Evolutionary conservation across 805 yeast species (phyloP), one percentile per base, ranked within the genome.

Genomic region (Hanseniaspora clermontiae): DNA sequence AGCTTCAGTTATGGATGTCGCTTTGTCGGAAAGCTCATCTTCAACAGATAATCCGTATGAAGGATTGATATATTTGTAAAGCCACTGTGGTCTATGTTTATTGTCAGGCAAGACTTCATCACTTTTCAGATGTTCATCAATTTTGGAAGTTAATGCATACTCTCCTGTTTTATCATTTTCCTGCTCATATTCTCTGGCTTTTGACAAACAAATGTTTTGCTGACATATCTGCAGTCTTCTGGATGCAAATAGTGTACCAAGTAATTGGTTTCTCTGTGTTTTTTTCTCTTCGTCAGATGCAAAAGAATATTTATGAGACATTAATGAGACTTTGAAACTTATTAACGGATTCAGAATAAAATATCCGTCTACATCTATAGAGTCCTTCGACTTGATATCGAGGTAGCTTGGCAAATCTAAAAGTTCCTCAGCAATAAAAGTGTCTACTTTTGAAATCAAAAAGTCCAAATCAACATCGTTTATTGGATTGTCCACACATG

Each of bases 381-480:
- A 17, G 19, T 17, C 27, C 15, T 45, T 15, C 6, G 7, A 29
- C 31, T 31, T 32, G 29, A 17, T n/a, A 19, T 34, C 49, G 10
- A 46, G 34, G 17, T 53, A 53, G 4, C 15, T 17, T 12, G 42
- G 27, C 32, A 53, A 11, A 5, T 43, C 40, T 1, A 46, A 43
- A 20, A 53, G 19, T 5, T 53, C n/a, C 3, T 31, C 24, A 12
- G 32, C 19, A 20, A 37, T 38, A 8, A 53, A 53, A 7, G 46
- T 40, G n/a, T 53, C 51, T 8, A 53, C 32, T 17, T 53, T 45
- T 2, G 19, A 10, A 20, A 53, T 46, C 10, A 53, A 38, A 31
- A 43, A 53, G 11, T 39, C 37, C 7, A 53, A 10, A n/a, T 45
- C 57, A 29, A 49, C 47, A 32, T 53, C 47, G 20, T 53, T 37